A percentile compares a stretch with the other conserved stretches of the same genome.
Evolutionary conservation across 2,329 filamentous ascomycete genomes (phyloP).

Genomic region (Uncinocarpus reesii): DNA sequence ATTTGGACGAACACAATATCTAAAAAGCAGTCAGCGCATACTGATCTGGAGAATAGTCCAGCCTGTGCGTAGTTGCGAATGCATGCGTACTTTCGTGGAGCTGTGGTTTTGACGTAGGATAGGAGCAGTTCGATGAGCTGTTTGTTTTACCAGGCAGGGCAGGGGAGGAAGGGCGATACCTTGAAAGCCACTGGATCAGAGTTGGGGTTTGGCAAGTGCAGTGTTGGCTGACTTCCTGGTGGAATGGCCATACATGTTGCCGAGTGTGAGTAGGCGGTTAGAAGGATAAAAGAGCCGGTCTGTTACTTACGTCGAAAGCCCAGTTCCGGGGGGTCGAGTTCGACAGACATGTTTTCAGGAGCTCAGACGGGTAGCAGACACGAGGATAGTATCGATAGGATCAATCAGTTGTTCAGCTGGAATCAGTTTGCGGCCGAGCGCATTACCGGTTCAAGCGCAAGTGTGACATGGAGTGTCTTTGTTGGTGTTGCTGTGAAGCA

Average conservation of each 20-base stretch:
- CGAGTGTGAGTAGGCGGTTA: slow-evolving; percentile 16
- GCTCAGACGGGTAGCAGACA: slow-evolving; percentile 16
- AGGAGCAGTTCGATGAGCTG: slow-evolving; percentile 21
- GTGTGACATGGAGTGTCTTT: slow-evolving; percentile 3
- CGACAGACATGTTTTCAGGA: slow-evolving; percentile 68
- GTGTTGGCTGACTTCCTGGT: slow-evolving; percentile 52
- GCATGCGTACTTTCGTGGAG: slow-evolving; percentile 81
- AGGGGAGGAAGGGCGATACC: slow-evolving; percentile 28
- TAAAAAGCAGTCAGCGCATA: slow-evolving; percentile 34
- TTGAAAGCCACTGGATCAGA: slow-evolving; percentile 54
- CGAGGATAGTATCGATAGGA: slow-evolving; percentile 16
- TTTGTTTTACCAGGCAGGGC: neutral
- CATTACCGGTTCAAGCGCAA: neutral
- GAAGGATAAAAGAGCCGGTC: neutral
- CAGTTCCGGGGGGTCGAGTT: slow-evolving; percentile 83
- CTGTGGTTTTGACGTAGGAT: slow-evolving; percentile 88
- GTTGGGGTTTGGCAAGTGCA: slow-evolving; percentile 50
- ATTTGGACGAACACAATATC: slow-evolving; percentile 96
- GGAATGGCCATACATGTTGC: slow-evolving; percentile 47
- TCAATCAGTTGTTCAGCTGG: neutral
- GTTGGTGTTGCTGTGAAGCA: slow-evolving; percentile 4
- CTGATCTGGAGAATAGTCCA: neutral
- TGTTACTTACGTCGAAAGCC: slow-evolving; percentile 67
- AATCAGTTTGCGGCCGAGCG: neutral
- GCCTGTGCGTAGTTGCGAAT: slow-evolving; percentile 4